phyloP scores from a whole-genome alignment of 163 green algal species.

The Chlamydomonas reinhardtii region DNA sequence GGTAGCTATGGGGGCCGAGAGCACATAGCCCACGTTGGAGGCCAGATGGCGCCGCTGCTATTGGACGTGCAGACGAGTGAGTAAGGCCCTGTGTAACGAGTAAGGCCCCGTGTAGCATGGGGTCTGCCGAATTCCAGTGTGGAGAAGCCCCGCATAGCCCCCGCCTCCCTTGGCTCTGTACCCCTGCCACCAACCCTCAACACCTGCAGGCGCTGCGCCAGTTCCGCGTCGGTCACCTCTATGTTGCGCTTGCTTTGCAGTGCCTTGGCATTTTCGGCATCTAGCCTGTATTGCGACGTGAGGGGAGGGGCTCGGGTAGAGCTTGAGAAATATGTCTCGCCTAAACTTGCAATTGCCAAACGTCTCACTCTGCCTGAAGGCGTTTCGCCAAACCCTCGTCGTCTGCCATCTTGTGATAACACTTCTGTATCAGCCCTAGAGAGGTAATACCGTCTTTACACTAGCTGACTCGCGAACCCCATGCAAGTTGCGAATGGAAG shows the following conservation, averaged over 20 bases:
- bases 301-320: neutral
- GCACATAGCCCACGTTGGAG: no score
- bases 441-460: no score
- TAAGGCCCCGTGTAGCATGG: no score
- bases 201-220: neutral
- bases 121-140: no score
- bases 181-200: no score
- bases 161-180: neutral
- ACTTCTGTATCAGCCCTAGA: no score
- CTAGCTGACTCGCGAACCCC: no score
- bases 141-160: no score
- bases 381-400: slow-evolving; percentile 11
- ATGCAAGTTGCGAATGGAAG: neutral
- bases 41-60: no score
- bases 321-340: neutral
- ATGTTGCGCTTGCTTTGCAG: neutral
- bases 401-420: slow-evolving; percentile 3
- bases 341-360: neutral
- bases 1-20: no score
- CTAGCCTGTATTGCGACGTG: neutral
- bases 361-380: slow-evolving; percentile 25
- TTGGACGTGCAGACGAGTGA: no score
- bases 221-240: neutral
- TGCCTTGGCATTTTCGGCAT: neutral
- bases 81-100: no score